These are phyloP conservation scores for Neurospora sp. DNA, from an alignment of 495 filamentous ascomycete genomes.

Conservation along the genomic window DNA sequence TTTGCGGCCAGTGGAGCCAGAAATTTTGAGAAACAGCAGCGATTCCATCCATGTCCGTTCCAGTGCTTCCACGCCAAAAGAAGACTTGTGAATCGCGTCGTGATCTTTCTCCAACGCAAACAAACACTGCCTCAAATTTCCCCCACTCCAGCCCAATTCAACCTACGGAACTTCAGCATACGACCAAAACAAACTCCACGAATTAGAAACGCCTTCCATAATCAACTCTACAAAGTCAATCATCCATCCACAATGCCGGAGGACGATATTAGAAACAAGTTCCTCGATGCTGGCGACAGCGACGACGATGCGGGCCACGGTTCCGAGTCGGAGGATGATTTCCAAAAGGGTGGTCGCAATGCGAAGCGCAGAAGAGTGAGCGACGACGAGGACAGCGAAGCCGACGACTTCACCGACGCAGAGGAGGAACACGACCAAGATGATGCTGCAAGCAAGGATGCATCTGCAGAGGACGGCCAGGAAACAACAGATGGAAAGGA, in stretches of 20 bases:
- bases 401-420: conserved; percentile 20
- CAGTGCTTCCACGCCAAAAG: neutral
- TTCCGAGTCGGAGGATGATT: conserved; percentile 61
- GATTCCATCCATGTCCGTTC: neutral
- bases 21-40: neutral
- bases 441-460: conserved; percentile 10
- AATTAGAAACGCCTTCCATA: neutral
- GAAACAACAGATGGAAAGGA: conserved; percentile 15
- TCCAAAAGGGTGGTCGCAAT: conserved; percentile 50
- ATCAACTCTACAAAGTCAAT: neutral
- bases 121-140: neutral
- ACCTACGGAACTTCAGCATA: neutral
- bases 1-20: neutral
- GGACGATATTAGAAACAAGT: conserved; percentile 60
- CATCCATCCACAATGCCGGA: neutral
- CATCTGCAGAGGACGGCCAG: neutral
- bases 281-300: conserved; percentile 57
- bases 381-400: conserved; percentile 31
- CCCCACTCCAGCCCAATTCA: neutral
- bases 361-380: conserved; percentile 58
- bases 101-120: neutral
- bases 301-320: conserved; percentile 54
- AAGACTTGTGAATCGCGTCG: neutral
- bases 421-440: conserved; percentile 23
- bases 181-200: neutral